phyloP scores from a whole-genome alignment of 1,139 yeast genomes.

The Suhomyces guaymorum region DNA sequence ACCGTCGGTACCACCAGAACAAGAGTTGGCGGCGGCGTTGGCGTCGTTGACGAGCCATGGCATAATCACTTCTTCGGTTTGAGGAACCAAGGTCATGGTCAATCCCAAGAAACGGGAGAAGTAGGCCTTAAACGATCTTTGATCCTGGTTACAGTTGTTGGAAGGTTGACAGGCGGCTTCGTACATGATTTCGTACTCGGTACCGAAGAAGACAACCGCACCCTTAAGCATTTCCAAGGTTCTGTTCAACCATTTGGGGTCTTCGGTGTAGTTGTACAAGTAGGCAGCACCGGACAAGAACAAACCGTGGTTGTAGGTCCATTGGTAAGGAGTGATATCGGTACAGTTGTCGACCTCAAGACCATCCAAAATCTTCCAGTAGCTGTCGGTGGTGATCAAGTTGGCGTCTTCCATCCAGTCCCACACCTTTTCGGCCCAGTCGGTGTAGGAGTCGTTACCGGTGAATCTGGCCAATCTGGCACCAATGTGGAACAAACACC shows the following conservation, averaged over 20 bases:
- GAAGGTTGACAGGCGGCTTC: slow-evolving; percentile 64
- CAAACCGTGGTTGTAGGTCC: slow-evolving; percentile 84
- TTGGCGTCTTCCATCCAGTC: slow-evolving; percentile 63
- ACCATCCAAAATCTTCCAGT: slow-evolving; percentile 62
- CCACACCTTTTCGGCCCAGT: slow-evolving; percentile 67
- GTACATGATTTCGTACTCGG: slow-evolving; percentile 44
- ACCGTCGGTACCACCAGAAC: slow-evolving; percentile 74
- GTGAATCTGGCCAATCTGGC: slow-evolving; percentile 79
- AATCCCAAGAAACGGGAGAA: slow-evolving; percentile 66
- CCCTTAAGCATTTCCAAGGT: slow-evolving; percentile 53
- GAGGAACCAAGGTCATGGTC: slow-evolving; percentile 59
- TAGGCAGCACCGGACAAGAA: slow-evolving; percentile 72
- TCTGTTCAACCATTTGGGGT: slow-evolving; percentile 57
- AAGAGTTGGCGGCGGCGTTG: slow-evolving; percentile 68
- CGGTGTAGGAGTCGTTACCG: slow-evolving; percentile 58
- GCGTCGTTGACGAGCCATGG: slow-evolving; percentile 38
- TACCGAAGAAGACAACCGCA: slow-evolving; percentile 45
- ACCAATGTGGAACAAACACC: slow-evolving; percentile 72
- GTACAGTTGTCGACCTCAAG: slow-evolving; percentile 65
- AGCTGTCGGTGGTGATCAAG: slow-evolving; percentile 43
- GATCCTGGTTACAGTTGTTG: slow-evolving; percentile 67
- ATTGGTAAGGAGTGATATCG: slow-evolving; percentile 52
- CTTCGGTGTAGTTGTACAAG: slow-evolving; percentile 63
- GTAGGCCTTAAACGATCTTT: slow-evolving; percentile 74
- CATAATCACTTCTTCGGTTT: slow-evolving; percentile 42